Evolutionary conservation across 805 yeast species (phyloP).

Genomic region (Kodamaea restingae): DNA sequence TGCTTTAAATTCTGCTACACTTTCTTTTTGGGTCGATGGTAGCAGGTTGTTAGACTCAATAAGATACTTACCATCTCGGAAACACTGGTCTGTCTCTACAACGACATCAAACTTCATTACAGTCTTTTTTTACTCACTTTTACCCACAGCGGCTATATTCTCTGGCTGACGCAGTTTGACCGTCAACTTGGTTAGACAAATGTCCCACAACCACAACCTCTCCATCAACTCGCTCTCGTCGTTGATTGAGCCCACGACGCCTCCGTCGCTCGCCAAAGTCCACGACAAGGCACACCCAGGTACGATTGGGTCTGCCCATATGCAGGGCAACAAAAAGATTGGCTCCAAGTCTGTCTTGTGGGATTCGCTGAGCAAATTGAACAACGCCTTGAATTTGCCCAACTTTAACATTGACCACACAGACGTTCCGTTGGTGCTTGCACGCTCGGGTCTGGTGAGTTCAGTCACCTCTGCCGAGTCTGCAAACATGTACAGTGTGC

Average conservation of each 20-base stretch:
- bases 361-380: conserved; percentile 26
- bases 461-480: conserved; percentile 4
- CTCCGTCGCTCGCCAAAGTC: conserved; percentile 26
- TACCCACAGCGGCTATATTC: not conserved
- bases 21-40: conserved; percentile 3
- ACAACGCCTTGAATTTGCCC: conserved; percentile 26
- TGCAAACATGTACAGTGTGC: conserved; percentile 5
- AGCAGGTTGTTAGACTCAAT: not conserved
- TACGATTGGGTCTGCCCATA: conserved; percentile 2
- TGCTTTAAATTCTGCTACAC: conserved; percentile 2
- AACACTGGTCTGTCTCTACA: not conserved
- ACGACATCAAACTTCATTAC: not conserved
- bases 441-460: conserved; percentile 4
- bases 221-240: conserved; percentile 43
- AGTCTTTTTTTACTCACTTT: not conserved
- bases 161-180: not conserved
- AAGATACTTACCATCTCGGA: no score
- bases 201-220: conserved; percentile 31
- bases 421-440: not conserved
- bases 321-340: conserved; percentile 5
- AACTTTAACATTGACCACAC: conserved; percentile 22
- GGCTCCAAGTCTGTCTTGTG: conserved; percentile 22
- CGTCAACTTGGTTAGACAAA: not conserved
- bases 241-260: conserved; percentile 50
- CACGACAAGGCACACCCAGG: conserved; percentile 1